Conservation (phyloP, 2,329 filamentous ascomycete genomes). For the Eutypa lata region DNA sequence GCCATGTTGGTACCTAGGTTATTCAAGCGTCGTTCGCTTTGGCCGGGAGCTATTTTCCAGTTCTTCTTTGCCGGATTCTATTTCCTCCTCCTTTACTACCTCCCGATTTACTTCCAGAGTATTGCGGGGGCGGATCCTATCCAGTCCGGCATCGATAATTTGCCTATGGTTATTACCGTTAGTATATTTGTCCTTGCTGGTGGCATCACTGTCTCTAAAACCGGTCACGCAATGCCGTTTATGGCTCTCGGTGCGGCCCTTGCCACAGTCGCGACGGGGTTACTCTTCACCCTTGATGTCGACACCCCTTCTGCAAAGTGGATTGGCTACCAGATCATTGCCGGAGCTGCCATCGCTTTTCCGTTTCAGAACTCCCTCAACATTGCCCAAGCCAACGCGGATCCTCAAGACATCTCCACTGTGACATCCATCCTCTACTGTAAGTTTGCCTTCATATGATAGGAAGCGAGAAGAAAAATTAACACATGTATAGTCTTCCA, state of each 20-base stretch:
- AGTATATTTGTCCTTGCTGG: constrained; percentile 25
- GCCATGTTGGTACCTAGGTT: too few relatives aligned
- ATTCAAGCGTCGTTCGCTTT: too few relatives aligned
- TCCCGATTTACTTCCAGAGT: neutral
- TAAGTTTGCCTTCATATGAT: too few relatives aligned
- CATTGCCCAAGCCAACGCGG: constrained; percentile 30
- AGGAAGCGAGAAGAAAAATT: too few relatives aligned
- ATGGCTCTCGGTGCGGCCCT: constrained; percentile 34
- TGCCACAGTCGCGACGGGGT: constrained; percentile 26
- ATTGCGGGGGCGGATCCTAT: neutral
- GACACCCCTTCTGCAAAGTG: constrained; percentile 27
- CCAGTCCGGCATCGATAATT: constrained; percentile 1
- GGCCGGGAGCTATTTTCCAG: too few relatives aligned
- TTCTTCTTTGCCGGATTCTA: neutral
- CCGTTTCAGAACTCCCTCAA: constrained; percentile 35
- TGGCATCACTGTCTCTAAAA: constrained; percentile 23
- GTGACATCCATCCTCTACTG: too few relatives aligned
- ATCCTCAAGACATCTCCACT: constrained; percentile 31
- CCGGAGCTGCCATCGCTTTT: constrained; percentile 16
- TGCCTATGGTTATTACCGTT: constrained; percentile 26
- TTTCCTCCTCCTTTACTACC: neutral
- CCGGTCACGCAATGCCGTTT: constrained; percentile 27
- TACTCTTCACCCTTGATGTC: constrained; percentile 28
- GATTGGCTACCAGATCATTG: constrained; percentile 22
- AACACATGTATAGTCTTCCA: too few relatives aligned